A percentile compares a stretch with the other conserved stretches of the same genome.
Evolutionary conservation across 1,284 basidiomycete species (phyloP).

Genomic region (Boletellus deceptivus): DNA sequence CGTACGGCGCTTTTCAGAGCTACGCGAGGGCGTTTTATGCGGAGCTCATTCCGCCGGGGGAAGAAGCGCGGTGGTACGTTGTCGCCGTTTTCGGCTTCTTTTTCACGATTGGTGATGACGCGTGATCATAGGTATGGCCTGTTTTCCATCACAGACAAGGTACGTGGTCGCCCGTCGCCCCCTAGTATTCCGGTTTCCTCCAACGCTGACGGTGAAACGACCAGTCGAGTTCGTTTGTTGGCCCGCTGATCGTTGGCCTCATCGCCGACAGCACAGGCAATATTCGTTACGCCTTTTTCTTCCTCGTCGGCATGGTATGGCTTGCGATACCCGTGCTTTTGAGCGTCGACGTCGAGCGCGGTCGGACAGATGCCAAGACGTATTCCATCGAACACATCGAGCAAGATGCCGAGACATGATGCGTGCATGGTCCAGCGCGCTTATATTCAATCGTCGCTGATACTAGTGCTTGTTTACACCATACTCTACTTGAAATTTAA

Average conservation of each 20-base stretch:
- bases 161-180: slow-evolving; percentile 22
- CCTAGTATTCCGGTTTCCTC: no score
- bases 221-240: slow-evolving; percentile 85
- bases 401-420: not conserved
- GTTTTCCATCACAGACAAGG: slow-evolving; percentile 88
- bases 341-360: slow-evolving; percentile 66
- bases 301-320: slow-evolving; percentile 80
- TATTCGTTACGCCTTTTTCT: slow-evolving; percentile 87
- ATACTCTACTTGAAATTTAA: no score
- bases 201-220: not conserved
- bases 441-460: no score
- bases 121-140: slow-evolving; percentile 53
- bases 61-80: slow-evolving; percentile 73
- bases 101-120: not conserved
- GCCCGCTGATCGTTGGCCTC: slow-evolving; percentile 80
- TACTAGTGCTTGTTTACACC: no score
- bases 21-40: slow-evolving; percentile 80
- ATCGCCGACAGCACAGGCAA: slow-evolving; percentile 86
- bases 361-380: slow-evolving; percentile 61
- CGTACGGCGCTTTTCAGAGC: slow-evolving; percentile 79
- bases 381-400: not conserved
- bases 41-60: slow-evolving; percentile 72
- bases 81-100: not conserved
- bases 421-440: not conserved
- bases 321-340: slow-evolving; percentile 73